Percentiles rank a stretch among this genome's conserved stretches.
Evolutionary conservation across 1,139 yeast genomes (phyloP).

Genomic region (Hemisphaericaspora subhashii): DNA sequence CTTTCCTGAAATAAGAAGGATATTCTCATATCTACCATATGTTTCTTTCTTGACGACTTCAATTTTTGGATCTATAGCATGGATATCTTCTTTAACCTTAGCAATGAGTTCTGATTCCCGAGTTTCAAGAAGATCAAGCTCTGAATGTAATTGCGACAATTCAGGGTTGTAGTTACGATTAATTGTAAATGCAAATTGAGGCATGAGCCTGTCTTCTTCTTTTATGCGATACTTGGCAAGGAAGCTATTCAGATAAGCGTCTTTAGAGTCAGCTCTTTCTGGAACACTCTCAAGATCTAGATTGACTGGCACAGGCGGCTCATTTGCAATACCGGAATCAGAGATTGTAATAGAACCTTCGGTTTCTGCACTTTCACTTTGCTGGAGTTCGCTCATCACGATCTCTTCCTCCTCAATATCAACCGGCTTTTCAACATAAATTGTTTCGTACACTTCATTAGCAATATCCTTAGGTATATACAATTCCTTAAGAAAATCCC

Average conservation of each 20-base stretch:
- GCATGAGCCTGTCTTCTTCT: slow-evolving; percentile 1
- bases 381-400: too few species aligned
- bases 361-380: too few species aligned
- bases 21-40: slow-evolving; percentile 33
- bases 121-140: slow-evolving; percentile 27
- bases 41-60: slow-evolving; percentile 27
- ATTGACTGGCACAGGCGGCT: too few species aligned
- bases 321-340: too few species aligned
- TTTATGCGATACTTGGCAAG: slow-evolving; percentile 21
- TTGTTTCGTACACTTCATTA: slow-evolving; percentile 26
- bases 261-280: slow-evolving; percentile 10
- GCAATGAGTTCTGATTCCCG: slow-evolving; percentile 25
- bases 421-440: slow-evolving; percentile 19
- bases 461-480: slow-evolving; percentile 32
- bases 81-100: slow-evolving; percentile 21
- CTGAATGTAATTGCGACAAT: slow-evolving; percentile 31
- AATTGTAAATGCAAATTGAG: slow-evolving; percentile 25
- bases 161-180: slow-evolving; percentile 27
- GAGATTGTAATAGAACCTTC: too few species aligned
- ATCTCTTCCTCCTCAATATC: not conserved
- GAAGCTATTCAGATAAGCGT: slow-evolving; percentile 19
- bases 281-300: slow-evolving; percentile 12
- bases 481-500: slow-evolving; percentile 24
- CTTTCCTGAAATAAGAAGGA: slow-evolving; percentile 35
- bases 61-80: slow-evolving; percentile 30